Evolutionary conservation across 2,329 filamentous ascomycete genomes (phyloP).

Genomic region (Bimuria novae-zelandiae): DNA sequence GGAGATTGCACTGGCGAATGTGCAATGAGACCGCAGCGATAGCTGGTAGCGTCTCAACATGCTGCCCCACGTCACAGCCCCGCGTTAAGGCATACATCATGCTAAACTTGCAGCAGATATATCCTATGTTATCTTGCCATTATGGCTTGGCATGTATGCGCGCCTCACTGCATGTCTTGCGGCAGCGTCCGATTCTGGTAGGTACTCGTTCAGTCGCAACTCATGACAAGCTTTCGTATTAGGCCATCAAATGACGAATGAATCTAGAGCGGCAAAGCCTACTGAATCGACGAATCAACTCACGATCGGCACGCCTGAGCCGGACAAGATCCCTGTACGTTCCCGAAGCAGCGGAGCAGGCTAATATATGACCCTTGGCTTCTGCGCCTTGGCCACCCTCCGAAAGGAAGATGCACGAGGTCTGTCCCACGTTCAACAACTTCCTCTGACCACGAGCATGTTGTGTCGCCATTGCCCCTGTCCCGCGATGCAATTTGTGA

Average conservation of each 20-base stretch:
- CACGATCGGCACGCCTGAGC: conserved; percentile 9
- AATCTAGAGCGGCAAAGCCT: conserved; percentile 20
- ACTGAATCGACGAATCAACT: conserved; percentile 16
- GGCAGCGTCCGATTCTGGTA: conserved; percentile 21
- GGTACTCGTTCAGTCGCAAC: conserved; percentile 13
- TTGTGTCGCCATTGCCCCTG: background rate
- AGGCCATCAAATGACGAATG: conserved; percentile 23
- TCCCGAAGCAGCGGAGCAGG: conserved; percentile 20
- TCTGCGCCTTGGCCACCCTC: conserved; percentile 21
- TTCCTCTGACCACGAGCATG: conserved; percentile 15
- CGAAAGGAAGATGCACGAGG: conserved; percentile 19
- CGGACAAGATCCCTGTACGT: conserved; percentile 14
- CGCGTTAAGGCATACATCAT: conserved; percentile 3
- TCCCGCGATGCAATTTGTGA: conserved; percentile 2
- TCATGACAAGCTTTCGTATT: conserved; percentile 25
- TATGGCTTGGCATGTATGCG: conserved; percentile 26
- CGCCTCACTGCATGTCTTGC: conserved; percentile 6
- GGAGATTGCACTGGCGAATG: background rate
- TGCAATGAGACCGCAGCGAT: background rate
- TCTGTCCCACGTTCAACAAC: conserved; percentile 19
- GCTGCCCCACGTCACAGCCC: background rate
- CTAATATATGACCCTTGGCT: no score
- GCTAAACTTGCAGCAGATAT: conserved; percentile 9
- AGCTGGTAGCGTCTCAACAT: background rate
- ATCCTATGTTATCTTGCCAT: conserved; percentile 24